Base-by-base conservation (phyloP, 2,329 filamentous ascomycete genomes). In the Aspergillus transmontanensis region DNA sequence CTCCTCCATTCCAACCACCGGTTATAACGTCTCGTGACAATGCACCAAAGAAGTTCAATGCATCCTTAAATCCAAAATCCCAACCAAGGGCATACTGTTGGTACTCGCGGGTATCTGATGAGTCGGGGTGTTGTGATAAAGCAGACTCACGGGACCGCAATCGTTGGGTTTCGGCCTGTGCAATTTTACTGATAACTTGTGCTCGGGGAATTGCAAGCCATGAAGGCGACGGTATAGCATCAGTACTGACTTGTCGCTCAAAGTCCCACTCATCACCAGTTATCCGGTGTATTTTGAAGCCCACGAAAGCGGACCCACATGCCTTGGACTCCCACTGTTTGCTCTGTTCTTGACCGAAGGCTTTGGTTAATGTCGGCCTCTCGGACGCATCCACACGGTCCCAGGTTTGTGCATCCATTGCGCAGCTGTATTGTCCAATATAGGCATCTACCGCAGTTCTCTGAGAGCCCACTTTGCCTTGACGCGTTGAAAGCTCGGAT, bases 261-360 rank as follows among this genome's bases (percentile, higher is more conserved):
- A 88, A 87, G 0, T 85, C 85, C 86, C 86, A 88, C 72, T 86
- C 85, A 14, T 85, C 85, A 14, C 85, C 86, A n/a, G 82, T 81
- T 81, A 86, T 85, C 85, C 85, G 87, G 66, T 86, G 72, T 85
- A 87, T 87, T 60, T 85, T 85, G 69, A 80, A 60, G 9, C 58
- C 54, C 30, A 86, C 87, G 75, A 88, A 88, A 69, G 83, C 87
- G 36, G 78, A 79, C 1, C 86, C 86, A 2, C 82, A 83, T 16
- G 83, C 74, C 51, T 78, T 79, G n/a, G 80, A 69, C 61, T 84
- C 81, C 73, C 82, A 88, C 50, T 78, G 78, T 12, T 76, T 69
- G 30, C 34, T 48, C 30, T 62, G 78, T 2, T 78, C 79, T 51
- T 73, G 12, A 76, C 79, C 28, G 80, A 86, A 72, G 63, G 84